phyloP scores from a whole-genome alignment of 2,329 filamentous ascomycete species.

The Beauveria brongniartii region DNA sequence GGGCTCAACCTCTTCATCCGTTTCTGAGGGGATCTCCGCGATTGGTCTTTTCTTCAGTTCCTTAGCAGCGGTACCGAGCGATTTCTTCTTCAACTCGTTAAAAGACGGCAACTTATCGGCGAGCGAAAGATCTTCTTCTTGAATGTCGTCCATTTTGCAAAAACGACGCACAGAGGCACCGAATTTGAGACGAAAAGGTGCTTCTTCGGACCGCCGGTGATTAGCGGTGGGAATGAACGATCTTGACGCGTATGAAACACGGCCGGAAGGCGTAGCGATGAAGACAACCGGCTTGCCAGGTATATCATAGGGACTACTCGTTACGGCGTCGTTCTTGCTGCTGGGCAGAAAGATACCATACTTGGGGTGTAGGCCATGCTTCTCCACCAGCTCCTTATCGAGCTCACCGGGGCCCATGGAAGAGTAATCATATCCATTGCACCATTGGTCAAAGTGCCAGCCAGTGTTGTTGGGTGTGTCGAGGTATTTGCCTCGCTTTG shows the following conservation, averaged over 20 bases:
- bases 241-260: slow-evolving; percentile 41
- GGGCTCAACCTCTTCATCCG: slow-evolving; percentile 18
- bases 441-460: slow-evolving; percentile 46
- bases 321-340: slow-evolving; percentile 38
- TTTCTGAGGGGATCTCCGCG: slow-evolving; percentile 20
- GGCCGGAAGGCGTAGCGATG: slow-evolving; percentile 37
- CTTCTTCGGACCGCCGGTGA: slow-evolving; percentile 25
- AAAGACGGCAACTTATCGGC: slow-evolving; percentile 26
- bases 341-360: slow-evolving; percentile 44
- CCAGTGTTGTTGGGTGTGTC: slow-evolving; percentile 45
- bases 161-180: slow-evolving; percentile 27
- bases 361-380: slow-evolving; percentile 42
- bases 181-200: slow-evolving; percentile 27
- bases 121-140: slow-evolving; percentile 25
- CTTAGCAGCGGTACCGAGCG: slow-evolving; percentile 27
- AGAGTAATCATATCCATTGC: slow-evolving; percentile 45
- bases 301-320: slow-evolving; percentile 32
- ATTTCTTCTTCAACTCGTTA: slow-evolving; percentile 26
- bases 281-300: slow-evolving; percentile 41
- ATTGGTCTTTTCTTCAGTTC: slow-evolving; percentile 25
- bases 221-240: slow-evolving; percentile 29
- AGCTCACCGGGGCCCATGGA: slow-evolving; percentile 40
- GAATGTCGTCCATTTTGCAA: slow-evolving; percentile 28
- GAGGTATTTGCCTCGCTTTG: slow-evolving; percentile 45
- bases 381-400: slow-evolving; percentile 41